These are phyloP conservation scores for Teunomyces barrocoloradensis DNA, from an alignment of 805 yeast genomes.

Conservation along the genomic window DNA sequence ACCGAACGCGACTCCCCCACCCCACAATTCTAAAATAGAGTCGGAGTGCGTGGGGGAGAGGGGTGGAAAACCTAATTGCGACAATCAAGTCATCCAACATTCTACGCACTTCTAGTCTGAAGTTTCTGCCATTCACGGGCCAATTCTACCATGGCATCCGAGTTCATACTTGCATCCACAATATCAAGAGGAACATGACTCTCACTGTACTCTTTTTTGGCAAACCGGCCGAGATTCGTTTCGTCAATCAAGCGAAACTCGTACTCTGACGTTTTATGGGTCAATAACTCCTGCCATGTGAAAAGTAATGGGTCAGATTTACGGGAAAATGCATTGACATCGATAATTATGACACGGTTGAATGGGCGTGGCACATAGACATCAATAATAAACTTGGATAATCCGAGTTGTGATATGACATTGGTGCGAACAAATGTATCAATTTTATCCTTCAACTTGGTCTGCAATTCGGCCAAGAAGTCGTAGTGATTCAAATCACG, in stretches of 20 bases:
- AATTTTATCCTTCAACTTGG: conserved; percentile 47
- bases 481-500: conserved; percentile 83
- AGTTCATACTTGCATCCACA: conserved; percentile 74
- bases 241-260: conserved; percentile 67
- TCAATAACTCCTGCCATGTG: conserved; percentile 76
- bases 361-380: conserved; percentile 79
- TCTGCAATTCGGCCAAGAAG: conserved; percentile 55
- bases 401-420: conserved; percentile 11
- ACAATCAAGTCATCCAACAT: neutral
- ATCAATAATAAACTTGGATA: conserved; percentile 61
- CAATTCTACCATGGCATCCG: conserved; percentile 66
- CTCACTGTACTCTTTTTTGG: conserved; percentile 80
- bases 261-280: conserved; percentile 33
- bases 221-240: conserved; percentile 72
- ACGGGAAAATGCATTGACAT: conserved; percentile 81
- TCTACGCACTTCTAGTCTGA: conserved; percentile 1
- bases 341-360: conserved; percentile 65
- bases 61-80: too few relatives aligned
- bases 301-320: conserved; percentile 76
- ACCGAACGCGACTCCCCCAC: too few relatives aligned
- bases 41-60: too few relatives aligned
- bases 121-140: conserved; percentile 53
- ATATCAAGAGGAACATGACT: conserved; percentile 90
- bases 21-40: too few relatives aligned
- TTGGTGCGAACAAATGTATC: conserved; percentile 53